A percentile compares a stretch with the other conserved stretches of the same genome.
These are phyloP conservation scores for Celoporthe dispersa DNA, from an alignment of 2,329 filamentous ascomycete genomes.

Conservation along the genomic window DNA sequence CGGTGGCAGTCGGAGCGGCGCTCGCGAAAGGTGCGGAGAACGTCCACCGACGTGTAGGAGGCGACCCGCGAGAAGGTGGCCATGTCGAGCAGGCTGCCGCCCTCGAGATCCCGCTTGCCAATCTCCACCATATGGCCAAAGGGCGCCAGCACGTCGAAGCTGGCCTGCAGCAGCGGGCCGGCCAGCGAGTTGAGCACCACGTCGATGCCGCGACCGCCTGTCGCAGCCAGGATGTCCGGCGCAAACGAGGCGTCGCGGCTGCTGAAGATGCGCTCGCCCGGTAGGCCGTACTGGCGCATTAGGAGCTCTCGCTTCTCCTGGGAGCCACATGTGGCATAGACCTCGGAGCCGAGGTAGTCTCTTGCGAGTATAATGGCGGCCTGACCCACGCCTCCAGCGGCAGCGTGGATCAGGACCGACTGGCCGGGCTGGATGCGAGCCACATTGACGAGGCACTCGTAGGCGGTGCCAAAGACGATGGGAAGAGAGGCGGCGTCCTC, in stretches of 20 bases:
- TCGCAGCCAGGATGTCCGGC: neutral
- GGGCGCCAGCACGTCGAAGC: conserved; percentile 38
- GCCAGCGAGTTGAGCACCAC: conserved; percentile 29
- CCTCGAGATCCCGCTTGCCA: conserved; percentile 36
- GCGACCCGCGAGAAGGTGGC: too few species aligned
- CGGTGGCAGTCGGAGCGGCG: too few species aligned
- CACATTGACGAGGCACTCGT: conserved; percentile 43
- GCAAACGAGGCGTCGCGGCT: conserved; percentile 6
- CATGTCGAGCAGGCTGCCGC: too few species aligned
- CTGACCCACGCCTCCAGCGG: conserved; percentile 47
- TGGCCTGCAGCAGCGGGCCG: conserved; percentile 34
- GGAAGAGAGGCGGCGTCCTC: conserved; percentile 17
- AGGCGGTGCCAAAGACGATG: conserved; percentile 37
- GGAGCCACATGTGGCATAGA: conserved; percentile 45
- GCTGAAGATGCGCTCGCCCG: conserved; percentile 43
- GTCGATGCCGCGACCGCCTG: conserved; percentile 23
- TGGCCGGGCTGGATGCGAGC: conserved; percentile 35
- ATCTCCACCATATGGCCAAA: conserved; percentile 41
- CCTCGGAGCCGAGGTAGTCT: conserved; percentile 39
- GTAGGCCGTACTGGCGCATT: conserved; percentile 39
- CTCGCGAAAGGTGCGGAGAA: too few species aligned
- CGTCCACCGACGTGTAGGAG: too few species aligned
- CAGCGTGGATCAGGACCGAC: conserved; percentile 48
- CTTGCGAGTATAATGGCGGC: conserved; percentile 47
- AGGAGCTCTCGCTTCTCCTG: conserved; percentile 42